Evolutionary conservation across 768 basidiomycete species (phyloP).

Genomic region (Termitomyces eurrhizus): DNA sequence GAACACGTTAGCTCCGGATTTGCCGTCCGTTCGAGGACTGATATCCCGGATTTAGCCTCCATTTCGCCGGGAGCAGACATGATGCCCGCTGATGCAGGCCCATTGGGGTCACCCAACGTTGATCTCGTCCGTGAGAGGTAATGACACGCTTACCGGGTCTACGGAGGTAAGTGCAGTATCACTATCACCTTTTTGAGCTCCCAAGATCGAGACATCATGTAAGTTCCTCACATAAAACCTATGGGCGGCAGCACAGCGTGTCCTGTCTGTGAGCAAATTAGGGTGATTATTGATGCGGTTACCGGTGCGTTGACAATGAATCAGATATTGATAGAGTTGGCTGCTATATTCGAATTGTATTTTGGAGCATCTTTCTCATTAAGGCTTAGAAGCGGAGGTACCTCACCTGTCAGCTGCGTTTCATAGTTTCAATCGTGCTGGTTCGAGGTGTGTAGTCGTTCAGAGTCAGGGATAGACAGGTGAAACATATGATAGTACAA

Average conservation of each 20-base stretch:
- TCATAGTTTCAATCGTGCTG: conserved; percentile 1
- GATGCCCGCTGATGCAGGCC: not conserved
- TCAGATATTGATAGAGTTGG: not conserved
- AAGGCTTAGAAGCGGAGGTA: not conserved
- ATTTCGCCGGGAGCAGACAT: not conserved
- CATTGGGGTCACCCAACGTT: not conserved
- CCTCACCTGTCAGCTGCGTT: conserved; percentile 2
- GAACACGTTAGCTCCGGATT: conserved; percentile 9
- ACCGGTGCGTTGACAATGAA: not conserved
- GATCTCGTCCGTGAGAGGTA: not conserved
- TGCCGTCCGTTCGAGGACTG: not conserved
- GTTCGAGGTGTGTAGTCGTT: not conserved
- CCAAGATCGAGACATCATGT: not conserved
- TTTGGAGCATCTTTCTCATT: not conserved
- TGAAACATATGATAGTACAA: not conserved
- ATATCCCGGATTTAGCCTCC: not conserved
- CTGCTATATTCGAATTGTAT: not conserved
- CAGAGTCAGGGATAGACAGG: not conserved
- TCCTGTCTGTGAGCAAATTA: not conserved
- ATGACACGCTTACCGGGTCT: conserved; percentile 5
- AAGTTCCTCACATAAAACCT: conserved; percentile 4
- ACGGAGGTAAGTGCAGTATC: conserved; percentile 1
- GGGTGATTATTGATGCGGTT: conserved; percentile 3
- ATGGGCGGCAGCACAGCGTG: conserved; percentile 7
- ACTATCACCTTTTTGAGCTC: not conserved